Evolutionary conservation across 2,329 filamentous ascomycete species (phyloP).

Genomic region (Ciborinia camelliae): DNA sequence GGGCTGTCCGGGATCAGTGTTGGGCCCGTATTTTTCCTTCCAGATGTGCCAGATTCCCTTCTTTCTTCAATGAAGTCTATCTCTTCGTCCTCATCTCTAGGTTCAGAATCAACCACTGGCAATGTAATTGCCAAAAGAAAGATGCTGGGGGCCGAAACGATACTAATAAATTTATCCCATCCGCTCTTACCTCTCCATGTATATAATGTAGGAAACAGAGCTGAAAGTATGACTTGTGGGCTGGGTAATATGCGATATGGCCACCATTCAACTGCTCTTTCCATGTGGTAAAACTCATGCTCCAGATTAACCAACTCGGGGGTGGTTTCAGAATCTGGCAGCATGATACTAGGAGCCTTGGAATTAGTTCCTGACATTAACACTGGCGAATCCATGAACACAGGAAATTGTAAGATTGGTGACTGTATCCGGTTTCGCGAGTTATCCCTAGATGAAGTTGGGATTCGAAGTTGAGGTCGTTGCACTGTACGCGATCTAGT

Average conservation of each 20-base stretch:
- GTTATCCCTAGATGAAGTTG: conserved; percentile 33
- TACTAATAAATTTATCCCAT: conserved; percentile 78
- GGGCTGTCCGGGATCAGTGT: conserved; percentile 31
- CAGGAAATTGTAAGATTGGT: conserved; percentile 35
- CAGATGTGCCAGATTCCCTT: conserved; percentile 31
- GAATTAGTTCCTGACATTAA: conserved; percentile 33
- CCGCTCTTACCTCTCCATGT: conserved; percentile 77
- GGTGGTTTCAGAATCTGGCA: conserved; percentile 31
- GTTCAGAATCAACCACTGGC: conserved; percentile 77
- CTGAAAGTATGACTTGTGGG: conserved; percentile 66
- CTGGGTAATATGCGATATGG: conserved; percentile 70
- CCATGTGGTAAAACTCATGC: conserved; percentile 24
- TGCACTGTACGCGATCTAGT: conserved; percentile 24
- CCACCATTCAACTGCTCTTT: conserved; percentile 67
- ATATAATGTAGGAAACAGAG: conserved; percentile 82
- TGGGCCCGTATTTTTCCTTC: conserved; percentile 32
- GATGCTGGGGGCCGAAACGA: conserved; percentile 84
- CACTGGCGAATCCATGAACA: conserved; percentile 36
- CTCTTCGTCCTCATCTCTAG: conserved; percentile 46
- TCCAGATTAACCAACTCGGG: conserved; percentile 30
- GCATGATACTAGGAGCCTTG: conserved; percentile 33
- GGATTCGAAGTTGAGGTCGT: conserved; percentile 34
- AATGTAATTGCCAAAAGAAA: conserved; percentile 86
- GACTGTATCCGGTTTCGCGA: conserved; percentile 30
- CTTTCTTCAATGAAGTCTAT: conserved; percentile 22